These are phyloP conservation scores for Fraxinus anomala DNA, from an alignment of 257 asterid species.

Conservation along the genomic window DNA sequence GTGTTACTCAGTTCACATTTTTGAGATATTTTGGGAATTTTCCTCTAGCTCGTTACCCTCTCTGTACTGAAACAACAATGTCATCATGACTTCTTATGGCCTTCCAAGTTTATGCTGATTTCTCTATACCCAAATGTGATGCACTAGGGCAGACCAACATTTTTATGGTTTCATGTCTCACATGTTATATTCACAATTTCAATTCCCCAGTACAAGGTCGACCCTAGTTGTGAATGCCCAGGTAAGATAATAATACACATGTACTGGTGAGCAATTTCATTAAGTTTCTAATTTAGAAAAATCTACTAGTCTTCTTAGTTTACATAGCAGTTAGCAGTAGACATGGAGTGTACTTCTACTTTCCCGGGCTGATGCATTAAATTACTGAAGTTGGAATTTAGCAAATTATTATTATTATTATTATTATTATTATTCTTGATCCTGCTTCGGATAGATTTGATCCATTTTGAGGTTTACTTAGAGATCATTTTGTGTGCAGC, in stretches of 20 bases:
- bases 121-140: background rate
- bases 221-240: background rate
- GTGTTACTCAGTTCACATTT: background rate
- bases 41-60: background rate
- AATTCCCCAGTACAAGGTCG: background rate
- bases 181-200: background rate
- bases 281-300: background rate
- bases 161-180: background rate
- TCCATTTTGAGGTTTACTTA: background rate
- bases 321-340: background rate
- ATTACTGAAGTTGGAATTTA: background rate
- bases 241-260: background rate
- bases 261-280: background rate
- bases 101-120: background rate
- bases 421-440: background rate
- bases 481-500: constrained; percentile 34
- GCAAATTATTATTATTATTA: background rate
- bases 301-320: background rate
- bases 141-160: background rate
- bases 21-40: background rate
- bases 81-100: background rate
- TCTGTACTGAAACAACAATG: background rate
- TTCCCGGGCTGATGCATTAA: background rate
- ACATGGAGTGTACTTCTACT: background rate
- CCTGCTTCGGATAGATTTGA: background rate